A percentile compares a stretch with the other conserved stretches of the same genome.
Evolutionary conservation across 78 protist species (phyloP).

Genomic region (Pigoraptor vietnamica): DNA sequence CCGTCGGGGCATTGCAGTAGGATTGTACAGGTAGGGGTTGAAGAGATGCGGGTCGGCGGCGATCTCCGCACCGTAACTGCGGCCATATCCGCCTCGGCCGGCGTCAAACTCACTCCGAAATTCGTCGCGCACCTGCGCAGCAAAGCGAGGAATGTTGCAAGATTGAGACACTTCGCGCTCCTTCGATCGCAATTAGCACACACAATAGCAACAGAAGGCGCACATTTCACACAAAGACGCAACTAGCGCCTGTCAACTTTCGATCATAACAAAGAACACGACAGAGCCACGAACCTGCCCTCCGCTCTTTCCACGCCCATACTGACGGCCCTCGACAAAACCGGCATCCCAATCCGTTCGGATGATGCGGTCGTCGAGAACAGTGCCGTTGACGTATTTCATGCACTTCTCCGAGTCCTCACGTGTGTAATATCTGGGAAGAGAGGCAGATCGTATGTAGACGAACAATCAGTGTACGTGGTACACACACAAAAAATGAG

Average conservation of each 20-base stretch:
- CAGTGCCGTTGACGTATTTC: constrained; percentile 63
- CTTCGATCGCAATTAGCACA: neutral
- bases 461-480: neutral
- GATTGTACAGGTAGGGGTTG: neutral
- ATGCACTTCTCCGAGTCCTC: constrained; percentile 72
- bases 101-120: constrained; percentile 64
- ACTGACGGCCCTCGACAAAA: constrained; percentile 89
- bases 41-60: neutral
- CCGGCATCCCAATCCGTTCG: constrained; percentile 94
- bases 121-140: constrained; percentile 83
- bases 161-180: neutral
- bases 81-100: constrained; percentile 67
- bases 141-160: neutral
- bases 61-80: neutral
- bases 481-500: neutral
- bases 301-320: constrained; percentile 86
- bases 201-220: neutral
- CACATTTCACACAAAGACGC: neutral
- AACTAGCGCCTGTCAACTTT: neutral
- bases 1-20: neutral
- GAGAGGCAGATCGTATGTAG: neutral
- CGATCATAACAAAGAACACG: neutral
- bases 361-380: constrained; percentile 82
- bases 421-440: constrained; percentile 67
- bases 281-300: constrained; percentile 46